phyloP scores from a whole-genome alignment of 2,329 filamentous ascomycete species.

The Fusarium hostae region DNA sequence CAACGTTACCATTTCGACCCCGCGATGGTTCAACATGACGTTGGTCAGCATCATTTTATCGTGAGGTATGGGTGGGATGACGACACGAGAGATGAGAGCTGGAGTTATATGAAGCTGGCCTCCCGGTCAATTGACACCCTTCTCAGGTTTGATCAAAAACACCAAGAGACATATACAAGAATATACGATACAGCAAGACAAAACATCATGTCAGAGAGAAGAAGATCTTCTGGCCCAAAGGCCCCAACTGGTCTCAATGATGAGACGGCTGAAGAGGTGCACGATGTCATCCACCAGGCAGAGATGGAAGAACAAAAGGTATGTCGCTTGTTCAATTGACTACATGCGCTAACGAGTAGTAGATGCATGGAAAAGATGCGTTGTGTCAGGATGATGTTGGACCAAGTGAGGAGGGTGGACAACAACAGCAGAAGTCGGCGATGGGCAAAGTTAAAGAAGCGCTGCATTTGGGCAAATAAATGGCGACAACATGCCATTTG shows the following conservation, averaged over 20 bases:
- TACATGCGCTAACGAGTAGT: background rate
- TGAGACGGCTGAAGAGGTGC: constrained; percentile 47
- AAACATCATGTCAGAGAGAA: constrained; percentile 27
- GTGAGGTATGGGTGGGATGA: constrained; percentile 30
- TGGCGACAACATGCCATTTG: background rate
- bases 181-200: background rate
- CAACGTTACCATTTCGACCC: constrained; percentile 29
- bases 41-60: constrained; percentile 40
- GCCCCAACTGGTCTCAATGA: constrained; percentile 43
- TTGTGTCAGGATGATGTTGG: constrained; percentile 38
- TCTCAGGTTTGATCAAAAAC: background rate
- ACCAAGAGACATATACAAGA: background rate
- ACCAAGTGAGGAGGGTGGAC: constrained; percentile 1
- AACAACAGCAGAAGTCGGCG: constrained; percentile 14
- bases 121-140: background rate
- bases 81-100: constrained; percentile 15
- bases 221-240: constrained; percentile 24
- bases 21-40: constrained; percentile 39
- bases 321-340: accelerated
- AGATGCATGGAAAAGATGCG: constrained; percentile 43
- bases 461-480: constrained; percentile 41
- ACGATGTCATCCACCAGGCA: constrained; percentile 51
- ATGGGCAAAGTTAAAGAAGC: constrained; percentile 46
- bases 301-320: constrained; percentile 50
- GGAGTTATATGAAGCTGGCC: constrained; percentile 34